Evolutionary conservation across 352 stramenopile species (phyloP).

Genomic region (Globisporangium iwayamae): DNA sequence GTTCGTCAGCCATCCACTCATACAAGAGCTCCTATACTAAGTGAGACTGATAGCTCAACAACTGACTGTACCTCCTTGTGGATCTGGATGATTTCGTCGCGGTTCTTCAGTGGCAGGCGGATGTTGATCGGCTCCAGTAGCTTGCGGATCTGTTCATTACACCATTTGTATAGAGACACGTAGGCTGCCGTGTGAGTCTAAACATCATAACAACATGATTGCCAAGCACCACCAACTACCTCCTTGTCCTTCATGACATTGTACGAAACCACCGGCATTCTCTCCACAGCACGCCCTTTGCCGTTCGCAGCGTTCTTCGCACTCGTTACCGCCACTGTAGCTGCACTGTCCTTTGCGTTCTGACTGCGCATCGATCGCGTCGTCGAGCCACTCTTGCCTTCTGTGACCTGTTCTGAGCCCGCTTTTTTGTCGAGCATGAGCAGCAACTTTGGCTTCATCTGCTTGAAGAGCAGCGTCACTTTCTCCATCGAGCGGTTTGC

Average conservation of each 20-base stretch:
- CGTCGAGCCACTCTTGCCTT: neutral
- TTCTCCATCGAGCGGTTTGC: conserved; percentile 76
- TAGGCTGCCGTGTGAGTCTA: neutral
- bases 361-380: neutral
- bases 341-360: neutral
- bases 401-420: neutral
- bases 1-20: no score
- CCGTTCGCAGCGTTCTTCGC: conserved; percentile 3
- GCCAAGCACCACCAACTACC: conserved; percentile 13
- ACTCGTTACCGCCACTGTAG: neutral
- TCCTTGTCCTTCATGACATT: conserved; percentile 86
- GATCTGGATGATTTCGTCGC: conserved; percentile 85
- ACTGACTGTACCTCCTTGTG: conserved; percentile 72
- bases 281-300: conserved; percentile 27
- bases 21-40: no score
- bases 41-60: neutral
- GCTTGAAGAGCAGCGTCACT: conserved; percentile 60
- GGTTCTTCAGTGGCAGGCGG: conserved; percentile 51
- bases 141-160: conserved; percentile 39
- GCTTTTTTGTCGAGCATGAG: conserved; percentile 25
- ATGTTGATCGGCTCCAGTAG: conserved; percentile 70
- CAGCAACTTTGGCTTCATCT: conserved; percentile 68
- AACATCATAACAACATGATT: neutral
- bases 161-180: neutral
- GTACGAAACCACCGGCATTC: conserved; percentile 78